phyloP scores from a whole-genome alignment of 148 eudicot genomes.

The Fagopyrum homotropicum region DNA sequence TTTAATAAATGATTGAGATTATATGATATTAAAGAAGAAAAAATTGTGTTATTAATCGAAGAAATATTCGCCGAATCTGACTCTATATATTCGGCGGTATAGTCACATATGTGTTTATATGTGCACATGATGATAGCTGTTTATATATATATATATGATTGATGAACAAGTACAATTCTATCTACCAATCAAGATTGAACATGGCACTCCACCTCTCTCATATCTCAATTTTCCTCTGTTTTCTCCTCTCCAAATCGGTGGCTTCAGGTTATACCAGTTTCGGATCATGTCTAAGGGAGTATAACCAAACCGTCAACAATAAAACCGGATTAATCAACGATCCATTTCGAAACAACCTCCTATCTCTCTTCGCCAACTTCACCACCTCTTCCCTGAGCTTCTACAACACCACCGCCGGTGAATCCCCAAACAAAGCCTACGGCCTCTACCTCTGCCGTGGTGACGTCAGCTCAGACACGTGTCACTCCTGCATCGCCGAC shows the following conservation, averaged over 20 bases:
- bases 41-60: too few species aligned
- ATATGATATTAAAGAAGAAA: too few species aligned
- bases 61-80: too few species aligned
- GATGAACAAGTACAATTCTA: background rate
- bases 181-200: background rate
- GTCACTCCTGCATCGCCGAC: background rate
- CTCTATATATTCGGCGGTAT: too few species aligned
- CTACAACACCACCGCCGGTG: background rate
- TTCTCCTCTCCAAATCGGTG: background rate
- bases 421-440: constrained; percentile 7
- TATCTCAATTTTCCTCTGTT: background rate
- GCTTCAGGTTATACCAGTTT: background rate
- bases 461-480: background rate
- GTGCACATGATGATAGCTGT: too few species aligned
- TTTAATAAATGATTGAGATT: too few species aligned
- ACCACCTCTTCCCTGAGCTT: background rate
- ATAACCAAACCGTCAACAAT: background rate
- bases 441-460: constrained; percentile 9
- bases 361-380: background rate
- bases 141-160: background rate
- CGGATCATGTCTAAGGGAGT: background rate
- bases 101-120: too few species aligned
- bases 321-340: background rate
- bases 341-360: background rate
- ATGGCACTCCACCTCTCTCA: background rate